A percentile compares a stretch with the other conserved stretches of the same genome.
Conservation (phyloP, 805 yeast genomes). For the Candida easanensis region DNA sequence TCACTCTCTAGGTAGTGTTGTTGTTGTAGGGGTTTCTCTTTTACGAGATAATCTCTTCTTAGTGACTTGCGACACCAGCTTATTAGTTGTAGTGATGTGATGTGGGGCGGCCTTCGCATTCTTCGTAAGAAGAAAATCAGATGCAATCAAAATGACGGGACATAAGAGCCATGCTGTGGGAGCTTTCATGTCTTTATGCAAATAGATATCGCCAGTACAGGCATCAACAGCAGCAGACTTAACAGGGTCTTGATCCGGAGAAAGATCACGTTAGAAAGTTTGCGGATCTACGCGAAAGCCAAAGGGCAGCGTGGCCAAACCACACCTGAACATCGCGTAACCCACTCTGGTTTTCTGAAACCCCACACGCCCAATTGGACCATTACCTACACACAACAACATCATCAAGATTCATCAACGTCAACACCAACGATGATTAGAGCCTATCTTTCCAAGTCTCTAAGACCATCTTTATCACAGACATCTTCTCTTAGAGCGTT, state of each 20-base stretch:
- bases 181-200: neutral
- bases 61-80: slow-evolving; percentile 17
- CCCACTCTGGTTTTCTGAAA: neutral
- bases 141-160: slow-evolving; percentile 23
- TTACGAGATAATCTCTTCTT: slow-evolving; percentile 8
- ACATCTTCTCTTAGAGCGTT: slow-evolving; percentile 6
- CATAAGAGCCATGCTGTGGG: slow-evolving; percentile 21
- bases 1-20: slow-evolving; percentile 7
- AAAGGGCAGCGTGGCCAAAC: neutral
- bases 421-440: slow-evolving; percentile 4
- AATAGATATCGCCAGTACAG: no score
- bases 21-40: slow-evolving; percentile 8
- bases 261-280: neutral
- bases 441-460: neutral
- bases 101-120: slow-evolving; percentile 17
- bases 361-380: slow-evolving; percentile 1
- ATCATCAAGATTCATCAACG: neutral
- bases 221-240: no score
- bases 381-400: neutral
- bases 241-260: no score
- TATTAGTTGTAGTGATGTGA: slow-evolving; percentile 17
- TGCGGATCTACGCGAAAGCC: neutral
- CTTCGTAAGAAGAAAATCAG: slow-evolving; percentile 20
- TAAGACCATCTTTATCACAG: neutral
- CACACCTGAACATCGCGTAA: neutral